Conservation (phyloP, 306 rosid genomes). For the Quercus wislizeni region DNA sequence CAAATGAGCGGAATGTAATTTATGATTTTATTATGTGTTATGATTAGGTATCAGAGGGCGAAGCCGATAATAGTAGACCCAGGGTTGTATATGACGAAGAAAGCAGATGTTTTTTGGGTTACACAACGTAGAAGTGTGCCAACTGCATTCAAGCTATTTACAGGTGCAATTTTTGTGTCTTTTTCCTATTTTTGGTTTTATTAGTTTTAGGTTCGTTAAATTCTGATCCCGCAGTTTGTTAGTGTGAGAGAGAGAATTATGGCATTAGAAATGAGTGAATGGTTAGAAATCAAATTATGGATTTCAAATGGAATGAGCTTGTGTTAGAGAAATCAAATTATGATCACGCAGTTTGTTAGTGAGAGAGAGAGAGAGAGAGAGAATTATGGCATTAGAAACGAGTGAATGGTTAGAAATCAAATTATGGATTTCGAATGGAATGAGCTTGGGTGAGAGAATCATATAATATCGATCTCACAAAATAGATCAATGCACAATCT, state of each 20-base stretch:
- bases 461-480: too few species aligned
- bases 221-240: too few species aligned
- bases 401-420: background rate
- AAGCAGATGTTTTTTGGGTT: conserved; percentile 88
- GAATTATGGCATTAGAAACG: background rate
- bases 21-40: background rate
- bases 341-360: too few species aligned
- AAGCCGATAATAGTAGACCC: conserved; percentile 92
- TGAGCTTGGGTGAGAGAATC: background rate
- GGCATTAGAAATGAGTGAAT: background rate
- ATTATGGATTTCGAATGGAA: background rate
- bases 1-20: too few species aligned
- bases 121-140: conserved; percentile 96
- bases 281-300: background rate
- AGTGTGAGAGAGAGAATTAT: too few species aligned
- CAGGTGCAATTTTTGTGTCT: conserved; percentile 47
- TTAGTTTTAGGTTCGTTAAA: background rate
- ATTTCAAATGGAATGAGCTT: background rate
- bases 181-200: conserved; percentile 10
- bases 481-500: background rate
- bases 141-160: conserved; percentile 94
- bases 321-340: background rate
- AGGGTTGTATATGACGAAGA: conserved; percentile 87
- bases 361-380: too few species aligned
- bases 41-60: conserved; percentile 72